Evolutionary conservation across 1,284 basidiomycete species (phyloP), one percentile per base, ranked within the genome.

Genomic region (Coniferiporia sulphurascens): DNA sequence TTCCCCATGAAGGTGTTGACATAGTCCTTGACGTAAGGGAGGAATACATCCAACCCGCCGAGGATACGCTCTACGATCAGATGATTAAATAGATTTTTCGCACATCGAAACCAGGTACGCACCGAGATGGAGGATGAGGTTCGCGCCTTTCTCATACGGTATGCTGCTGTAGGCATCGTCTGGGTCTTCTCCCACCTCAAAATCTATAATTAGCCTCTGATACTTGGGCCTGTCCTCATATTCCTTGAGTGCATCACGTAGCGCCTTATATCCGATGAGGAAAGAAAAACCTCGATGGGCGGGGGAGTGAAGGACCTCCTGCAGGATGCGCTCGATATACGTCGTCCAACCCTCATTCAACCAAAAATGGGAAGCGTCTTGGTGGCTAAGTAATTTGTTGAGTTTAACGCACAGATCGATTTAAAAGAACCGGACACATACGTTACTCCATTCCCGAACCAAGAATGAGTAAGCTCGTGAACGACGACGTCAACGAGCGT

Each of bases 341-440:
- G 93, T 95, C 36, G 95, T 97, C 89, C 92, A 97, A 38, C 93
- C 85, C 73, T 95, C 93, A 71, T 95, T 95, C 52, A 95, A 82
- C 93, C 93, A 96, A 77, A 95, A 95, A 71, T 92, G 89, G 4
- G 80, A 80, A 2, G 86, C 82, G 59, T 89, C 71, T 0, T 84
- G 83, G 60, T 89, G 87, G 0, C 85, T 88, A 63, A n/a, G 38
- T 66, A 70, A 71, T 12, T 2, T n/a, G 15, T 59, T 36, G 48
- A 44, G n/a, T n/a, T n/a, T n/a, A n/a, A n/a, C n/a, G n/a, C n/a
- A 17, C 36, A 32, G 8, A 21, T 19, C 12, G 19, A 52, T 56
- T 15, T 48, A 12, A 12, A 5, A 36, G 45, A 38, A 59, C 15
- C 8, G 41, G 9, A 32, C 1, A 76, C 83, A 61, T 68, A 88